These are phyloP conservation scores for Leccinum disarticulatum DNA, from an alignment of 768 basidiomycete species.

Conservation along the genomic window DNA sequence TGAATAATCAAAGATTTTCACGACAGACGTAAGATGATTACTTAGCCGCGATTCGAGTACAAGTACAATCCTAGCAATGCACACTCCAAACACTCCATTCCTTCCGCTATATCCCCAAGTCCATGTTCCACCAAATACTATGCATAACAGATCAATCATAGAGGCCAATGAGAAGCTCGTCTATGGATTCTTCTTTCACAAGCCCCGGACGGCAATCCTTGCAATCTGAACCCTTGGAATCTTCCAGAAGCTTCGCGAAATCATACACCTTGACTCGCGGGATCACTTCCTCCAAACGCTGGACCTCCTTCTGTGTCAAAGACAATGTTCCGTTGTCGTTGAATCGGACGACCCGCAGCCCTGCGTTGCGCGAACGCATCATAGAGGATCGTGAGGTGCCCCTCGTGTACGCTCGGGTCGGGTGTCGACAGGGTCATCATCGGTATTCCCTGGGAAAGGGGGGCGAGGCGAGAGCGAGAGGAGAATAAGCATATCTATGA, in stretches of 20 bases:
- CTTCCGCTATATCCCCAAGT: no score
- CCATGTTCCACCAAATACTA: no score
- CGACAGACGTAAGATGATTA: no score
- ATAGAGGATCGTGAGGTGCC: background rate
- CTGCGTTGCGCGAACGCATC: background rate
- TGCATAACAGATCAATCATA: no score
- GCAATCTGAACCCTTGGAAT: background rate
- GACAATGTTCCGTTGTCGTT: background rate
- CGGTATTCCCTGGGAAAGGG: background rate
- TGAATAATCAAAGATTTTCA: no score
- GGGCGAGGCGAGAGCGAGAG: background rate
- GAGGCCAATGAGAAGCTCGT: no score
- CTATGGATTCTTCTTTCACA: no score
- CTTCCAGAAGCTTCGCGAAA: background rate
- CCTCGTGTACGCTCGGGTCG: background rate
- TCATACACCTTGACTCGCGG: background rate
- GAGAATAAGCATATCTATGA: constrained; percentile 42
- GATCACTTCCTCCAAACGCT: background rate
- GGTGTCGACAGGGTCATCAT: background rate
- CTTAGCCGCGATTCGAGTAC: background rate
- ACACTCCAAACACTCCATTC: background rate
- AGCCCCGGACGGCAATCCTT: background rate
- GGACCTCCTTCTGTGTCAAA: background rate
- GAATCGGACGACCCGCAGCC: background rate
- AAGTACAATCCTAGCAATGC: background rate